Conservation (phyloP, 495 filamentous ascomycete species). For the Aspergillus funiculosus region DNA sequence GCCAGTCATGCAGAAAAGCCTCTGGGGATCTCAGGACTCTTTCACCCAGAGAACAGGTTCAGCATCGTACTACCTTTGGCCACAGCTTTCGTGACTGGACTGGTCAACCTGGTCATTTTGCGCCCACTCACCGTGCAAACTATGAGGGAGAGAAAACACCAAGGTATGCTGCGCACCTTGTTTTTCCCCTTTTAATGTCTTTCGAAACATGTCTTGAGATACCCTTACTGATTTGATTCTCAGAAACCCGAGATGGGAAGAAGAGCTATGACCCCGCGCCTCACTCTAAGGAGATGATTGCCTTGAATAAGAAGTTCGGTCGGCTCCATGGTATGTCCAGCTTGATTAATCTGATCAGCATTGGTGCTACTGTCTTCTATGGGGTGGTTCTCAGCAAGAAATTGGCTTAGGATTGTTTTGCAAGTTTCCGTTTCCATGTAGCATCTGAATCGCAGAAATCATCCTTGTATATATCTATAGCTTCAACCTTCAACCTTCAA, state of each 20-base stretch:
- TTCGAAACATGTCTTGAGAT: not conserved
- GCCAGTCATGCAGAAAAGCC: constrained; percentile 52
- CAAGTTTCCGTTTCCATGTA: not conserved
- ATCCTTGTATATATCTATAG: not conserved
- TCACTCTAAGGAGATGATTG: constrained; percentile 74
- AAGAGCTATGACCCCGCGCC: constrained; percentile 66
- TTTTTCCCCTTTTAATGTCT: not conserved
- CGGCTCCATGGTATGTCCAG: constrained; percentile 72
- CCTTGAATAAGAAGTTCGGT: constrained; percentile 74
- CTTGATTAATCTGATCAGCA: constrained; percentile 63
- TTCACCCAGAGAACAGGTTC: constrained; percentile 51
- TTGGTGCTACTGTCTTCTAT: constrained; percentile 65
- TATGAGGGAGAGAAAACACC: constrained; percentile 68
- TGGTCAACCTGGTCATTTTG: constrained; percentile 61
- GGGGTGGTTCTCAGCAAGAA: constrained; percentile 61
- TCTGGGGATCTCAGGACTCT: constrained; percentile 48
- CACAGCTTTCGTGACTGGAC: constrained; percentile 54
- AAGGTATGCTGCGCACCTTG: constrained; percentile 48
- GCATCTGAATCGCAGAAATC: too few relatives aligned
- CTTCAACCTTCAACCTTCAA: too few relatives aligned
- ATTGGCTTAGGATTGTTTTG: constrained; percentile 26
- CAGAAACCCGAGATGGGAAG: constrained; percentile 77
- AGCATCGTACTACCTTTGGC: constrained; percentile 59
- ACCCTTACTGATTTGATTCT: constrained; percentile 2
- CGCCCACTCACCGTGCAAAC: constrained; percentile 65